phyloP scores from a whole-genome alignment of 441 rosid genomes.

The Melianthus villosus region DNA sequence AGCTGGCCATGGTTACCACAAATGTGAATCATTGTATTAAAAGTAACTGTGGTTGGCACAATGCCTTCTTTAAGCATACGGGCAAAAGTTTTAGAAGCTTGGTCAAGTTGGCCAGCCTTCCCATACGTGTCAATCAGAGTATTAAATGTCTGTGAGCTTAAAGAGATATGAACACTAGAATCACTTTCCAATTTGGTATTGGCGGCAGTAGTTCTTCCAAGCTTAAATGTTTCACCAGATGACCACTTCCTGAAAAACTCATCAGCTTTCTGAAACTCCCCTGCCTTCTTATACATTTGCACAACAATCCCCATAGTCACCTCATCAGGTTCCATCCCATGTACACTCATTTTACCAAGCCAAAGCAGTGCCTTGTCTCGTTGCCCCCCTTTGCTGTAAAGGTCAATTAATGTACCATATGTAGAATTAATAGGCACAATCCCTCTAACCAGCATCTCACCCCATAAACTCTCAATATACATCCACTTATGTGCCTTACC shows the following conservation, averaged over 20 bases:
- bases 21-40: too few species aligned
- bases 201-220: too few species aligned
- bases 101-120: too few species aligned
- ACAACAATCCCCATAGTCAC: conserved; percentile 12
- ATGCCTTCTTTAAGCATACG: too few species aligned
- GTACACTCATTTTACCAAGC: conserved; percentile 14
- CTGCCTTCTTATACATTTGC: conserved; percentile 15
- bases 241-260: conserved; percentile 13
- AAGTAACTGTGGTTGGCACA: too few species aligned
- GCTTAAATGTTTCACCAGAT: conserved; percentile 4
- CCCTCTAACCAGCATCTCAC: conserved; percentile 9
- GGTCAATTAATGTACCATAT: conserved; percentile 13
- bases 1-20: too few species aligned
- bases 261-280: conserved; percentile 13
- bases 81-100: too few species aligned
- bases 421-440: conserved; percentile 11
- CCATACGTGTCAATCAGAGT: too few species aligned
- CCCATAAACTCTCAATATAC: conserved; percentile 8
- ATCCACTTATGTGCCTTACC: conserved; percentile 10
- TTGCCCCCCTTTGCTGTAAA: conserved; percentile 12
- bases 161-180: too few species aligned
- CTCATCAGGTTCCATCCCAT: conserved; percentile 13
- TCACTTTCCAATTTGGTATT: too few species aligned
- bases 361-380: conserved; percentile 10
- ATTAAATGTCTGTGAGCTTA: too few species aligned